Evolutionary conservation across 176 grass and related monocot species (phyloP).

Genomic region (Typha latifolia): DNA sequence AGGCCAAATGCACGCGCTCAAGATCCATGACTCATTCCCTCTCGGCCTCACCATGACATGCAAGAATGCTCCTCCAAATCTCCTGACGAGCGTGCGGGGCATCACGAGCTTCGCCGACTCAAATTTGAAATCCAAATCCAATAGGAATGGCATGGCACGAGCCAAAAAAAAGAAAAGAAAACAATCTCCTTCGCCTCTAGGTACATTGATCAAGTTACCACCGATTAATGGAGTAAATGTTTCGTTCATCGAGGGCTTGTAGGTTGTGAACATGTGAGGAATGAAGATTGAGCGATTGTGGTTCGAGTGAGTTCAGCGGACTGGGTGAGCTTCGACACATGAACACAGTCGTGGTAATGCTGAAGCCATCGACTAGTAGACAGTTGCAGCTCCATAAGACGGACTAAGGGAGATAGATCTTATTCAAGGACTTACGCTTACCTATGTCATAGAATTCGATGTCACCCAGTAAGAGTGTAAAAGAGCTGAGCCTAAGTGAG

Average conservation of each 20-base stretch:
- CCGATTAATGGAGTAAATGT: conserved; percentile 35
- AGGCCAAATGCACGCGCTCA: conserved; percentile 49
- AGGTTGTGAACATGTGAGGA: conserved; percentile 20
- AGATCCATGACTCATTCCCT: conserved; percentile 43
- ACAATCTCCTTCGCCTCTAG: conserved; percentile 33
- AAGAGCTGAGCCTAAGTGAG: no score
- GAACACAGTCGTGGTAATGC: conserved; percentile 30
- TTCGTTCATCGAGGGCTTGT: conserved; percentile 23
- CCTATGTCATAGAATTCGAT: conserved; percentile 43
- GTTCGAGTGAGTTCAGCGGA: conserved; percentile 17
- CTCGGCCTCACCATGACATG: conserved; percentile 26
- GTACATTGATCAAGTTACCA: conserved; percentile 22
- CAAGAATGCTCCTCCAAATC: conserved; percentile 32
- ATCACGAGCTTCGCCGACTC: conserved; percentile 31
- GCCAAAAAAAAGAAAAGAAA: conserved; percentile 35
- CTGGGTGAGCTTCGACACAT: conserved; percentile 39
- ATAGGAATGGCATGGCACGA: conserved; percentile 15
- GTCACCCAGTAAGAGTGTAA: no score
- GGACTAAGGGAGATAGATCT: conserved; percentile 41
- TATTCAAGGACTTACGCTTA: conserved; percentile 23
- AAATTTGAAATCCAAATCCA: conserved; percentile 52
- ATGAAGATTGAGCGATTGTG: conserved; percentile 47
- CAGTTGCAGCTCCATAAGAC: conserved; percentile 47
- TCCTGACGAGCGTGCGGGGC: conserved; percentile 30
- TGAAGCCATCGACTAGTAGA: conserved; percentile 52